Percentiles rank a stretch among this genome's conserved stretches.
phyloP scores from a whole-genome alignment of 2,329 filamentous ascomycete genomes.

The Mycosphaerella sp. region DNA sequence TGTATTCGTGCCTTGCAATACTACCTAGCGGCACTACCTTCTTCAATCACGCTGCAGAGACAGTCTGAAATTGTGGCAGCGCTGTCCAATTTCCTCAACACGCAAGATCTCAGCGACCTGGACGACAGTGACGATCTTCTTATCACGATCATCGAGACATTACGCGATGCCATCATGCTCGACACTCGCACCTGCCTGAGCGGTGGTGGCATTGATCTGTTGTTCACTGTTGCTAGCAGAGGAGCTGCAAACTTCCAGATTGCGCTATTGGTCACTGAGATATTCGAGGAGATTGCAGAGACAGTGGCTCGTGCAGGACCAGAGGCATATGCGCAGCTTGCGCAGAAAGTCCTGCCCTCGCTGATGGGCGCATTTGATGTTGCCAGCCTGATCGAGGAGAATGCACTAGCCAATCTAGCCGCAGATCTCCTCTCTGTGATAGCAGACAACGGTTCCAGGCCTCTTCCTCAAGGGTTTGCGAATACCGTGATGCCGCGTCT shows the following conservation, averaged over 20 bases:
- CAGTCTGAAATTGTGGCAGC: conserved; percentile 57
- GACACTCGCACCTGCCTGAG: conserved; percentile 69
- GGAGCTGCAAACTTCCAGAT: conserved; percentile 88
- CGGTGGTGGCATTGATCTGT: conserved; percentile 67
- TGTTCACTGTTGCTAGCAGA: conserved; percentile 84
- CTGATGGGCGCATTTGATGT: conserved; percentile 86
- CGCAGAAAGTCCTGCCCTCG: conserved; percentile 78
- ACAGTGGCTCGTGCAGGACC: conserved; percentile 57
- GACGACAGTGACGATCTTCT: conserved; percentile 88
- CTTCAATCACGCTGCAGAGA: conserved; percentile 45
- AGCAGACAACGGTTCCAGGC: conserved; percentile 73
- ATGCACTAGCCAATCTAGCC: conserved; percentile 77
- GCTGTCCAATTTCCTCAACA: conserved; percentile 65
- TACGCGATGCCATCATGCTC: conserved; percentile 74
- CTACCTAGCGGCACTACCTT: conserved; percentile 51
- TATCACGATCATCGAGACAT: conserved; percentile 78
- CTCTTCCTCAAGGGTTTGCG: conserved; percentile 80
- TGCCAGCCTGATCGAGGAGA: conserved; percentile 75
- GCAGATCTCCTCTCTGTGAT: conserved; percentile 77
- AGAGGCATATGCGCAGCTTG: conserved; percentile 69
- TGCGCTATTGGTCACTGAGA: conserved; percentile 77
- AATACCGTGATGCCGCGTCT: conserved; percentile 81
- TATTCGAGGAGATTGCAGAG: conserved; percentile 80
- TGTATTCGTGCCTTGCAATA: conserved; percentile 81
- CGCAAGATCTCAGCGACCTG: conserved; percentile 74